Percentiles rank a stretch among this genome's conserved stretches.
Conservation (phyloP, 2,329 filamentous ascomycete genomes). For the Epichloe hybrida region DNA sequence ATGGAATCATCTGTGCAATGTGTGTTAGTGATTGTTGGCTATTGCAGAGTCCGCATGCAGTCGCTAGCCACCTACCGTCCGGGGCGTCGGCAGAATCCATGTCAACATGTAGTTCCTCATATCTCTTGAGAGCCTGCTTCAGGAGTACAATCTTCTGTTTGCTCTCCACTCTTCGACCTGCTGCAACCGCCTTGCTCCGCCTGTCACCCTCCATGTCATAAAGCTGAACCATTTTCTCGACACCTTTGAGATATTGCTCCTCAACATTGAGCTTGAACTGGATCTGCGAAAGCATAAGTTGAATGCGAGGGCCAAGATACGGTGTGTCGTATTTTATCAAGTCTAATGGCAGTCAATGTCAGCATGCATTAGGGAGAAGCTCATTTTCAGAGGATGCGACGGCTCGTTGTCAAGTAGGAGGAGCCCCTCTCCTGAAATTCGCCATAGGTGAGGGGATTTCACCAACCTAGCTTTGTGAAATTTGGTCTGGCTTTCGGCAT, state of each 20-base stretch:
- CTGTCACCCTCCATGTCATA: constrained; percentile 96
- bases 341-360: constrained; percentile 39
- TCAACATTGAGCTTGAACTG: constrained; percentile 98
- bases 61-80: constrained; percentile 51
- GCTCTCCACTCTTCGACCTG: constrained; percentile 80
- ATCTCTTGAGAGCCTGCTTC: constrained; percentile 90
- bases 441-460: not conserved
- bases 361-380: not conserved
- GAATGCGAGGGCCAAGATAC: constrained; percentile 89
- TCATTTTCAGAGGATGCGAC: too few species aligned
- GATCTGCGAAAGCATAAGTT: constrained; percentile 96
- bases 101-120: constrained; percentile 93
- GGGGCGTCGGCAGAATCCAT: constrained; percentile 65
- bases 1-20: constrained; percentile 70
- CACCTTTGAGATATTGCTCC: constrained; percentile 96
- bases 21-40: not conserved
- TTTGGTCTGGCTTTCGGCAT: constrained; percentile 70
- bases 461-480: constrained; percentile 87
- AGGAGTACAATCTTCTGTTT: constrained; percentile 95
- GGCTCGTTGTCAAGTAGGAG: not conserved
- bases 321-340: constrained; percentile 97
- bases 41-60: constrained; percentile 2
- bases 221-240: constrained; percentile 97
- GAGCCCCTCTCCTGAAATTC: not conserved
- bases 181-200: constrained; percentile 88